Conservation (phyloP, 179 eudicot genomes). For the Carnegiea gigantea region DNA sequence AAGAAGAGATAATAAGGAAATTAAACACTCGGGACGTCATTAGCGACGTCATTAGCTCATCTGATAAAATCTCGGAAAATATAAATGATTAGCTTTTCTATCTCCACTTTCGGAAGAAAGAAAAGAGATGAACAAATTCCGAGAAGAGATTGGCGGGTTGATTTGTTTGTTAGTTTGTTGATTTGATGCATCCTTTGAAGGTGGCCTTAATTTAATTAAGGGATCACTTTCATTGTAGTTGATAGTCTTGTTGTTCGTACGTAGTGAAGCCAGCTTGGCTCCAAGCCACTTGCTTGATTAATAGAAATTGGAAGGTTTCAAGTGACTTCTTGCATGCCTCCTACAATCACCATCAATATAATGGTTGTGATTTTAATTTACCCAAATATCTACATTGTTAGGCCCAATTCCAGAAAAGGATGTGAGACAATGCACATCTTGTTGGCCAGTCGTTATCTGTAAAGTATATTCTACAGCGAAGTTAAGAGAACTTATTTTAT, state of each 20-base stretch:
- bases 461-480: neutral
- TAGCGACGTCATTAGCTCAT: neutral
- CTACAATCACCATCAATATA: neutral
- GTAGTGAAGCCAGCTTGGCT: neutral
- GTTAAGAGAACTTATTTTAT: neutral
- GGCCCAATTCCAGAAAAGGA: neutral
- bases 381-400: neutral
- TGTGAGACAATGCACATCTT: neutral
- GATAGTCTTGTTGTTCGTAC: constrained; percentile 1
- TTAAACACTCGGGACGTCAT: too few relatives aligned
- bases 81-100: neutral
- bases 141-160: neutral
- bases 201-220: neutral
- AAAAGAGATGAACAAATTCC: neutral
- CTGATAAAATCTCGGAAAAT: neutral
- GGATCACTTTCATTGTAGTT: constrained; percentile 10
- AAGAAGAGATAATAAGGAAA: neutral
- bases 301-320: constrained; percentile 11
- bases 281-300: constrained; percentile 10
- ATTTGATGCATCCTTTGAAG: neutral
- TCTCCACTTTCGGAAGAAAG: neutral
- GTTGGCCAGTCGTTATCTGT: neutral
- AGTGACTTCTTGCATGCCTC: neutral
- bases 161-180: neutral
- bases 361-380: neutral